phyloP scores from a whole-genome alignment of 495 filamentous ascomycete species.

The Penicillium canescens region DNA sequence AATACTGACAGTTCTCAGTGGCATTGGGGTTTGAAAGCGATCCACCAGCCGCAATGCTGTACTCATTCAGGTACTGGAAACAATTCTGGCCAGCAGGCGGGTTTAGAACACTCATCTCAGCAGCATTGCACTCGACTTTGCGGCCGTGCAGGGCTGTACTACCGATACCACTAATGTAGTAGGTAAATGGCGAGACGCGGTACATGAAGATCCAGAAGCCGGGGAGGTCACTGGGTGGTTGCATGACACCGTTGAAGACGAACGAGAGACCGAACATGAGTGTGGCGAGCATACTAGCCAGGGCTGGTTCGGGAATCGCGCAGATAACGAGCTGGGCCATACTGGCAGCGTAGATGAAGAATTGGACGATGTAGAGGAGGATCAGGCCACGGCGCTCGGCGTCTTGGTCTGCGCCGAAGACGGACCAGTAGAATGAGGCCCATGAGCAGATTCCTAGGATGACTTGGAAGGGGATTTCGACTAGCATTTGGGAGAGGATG shows the following conservation, averaged over 20 bases:
- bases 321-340: slow-evolving; percentile 58
- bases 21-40: slow-evolving; percentile 51
- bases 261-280: slow-evolving; percentile 56
- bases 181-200: slow-evolving; percentile 66
- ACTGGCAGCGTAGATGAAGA: slow-evolving; percentile 43
- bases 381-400: slow-evolving; percentile 50
- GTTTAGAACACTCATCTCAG: slow-evolving; percentile 55
- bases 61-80: slow-evolving; percentile 52
- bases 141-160: slow-evolving; percentile 56
- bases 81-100: slow-evolving; percentile 54
- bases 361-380: slow-evolving; percentile 50
- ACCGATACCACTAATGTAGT: slow-evolving; percentile 59
- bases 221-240: slow-evolving; percentile 55
- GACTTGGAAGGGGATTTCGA: slow-evolving; percentile 52
- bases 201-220: slow-evolving; percentile 81
- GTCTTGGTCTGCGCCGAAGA: slow-evolving; percentile 35
- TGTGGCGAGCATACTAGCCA: slow-evolving; percentile 54
- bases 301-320: slow-evolving; percentile 51
- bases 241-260: slow-evolving; percentile 60
- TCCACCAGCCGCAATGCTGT: slow-evolving; percentile 45
- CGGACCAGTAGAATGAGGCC: slow-evolving; percentile 50
- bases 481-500: slow-evolving; percentile 47
- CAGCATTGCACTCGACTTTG: slow-evolving; percentile 49
- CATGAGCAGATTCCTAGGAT: slow-evolving; percentile 43
- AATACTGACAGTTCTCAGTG: slow-evolving; percentile 58